Conservation (phyloP, 1,284 basidiomycete species). For the Moniliella sp. region DNA sequence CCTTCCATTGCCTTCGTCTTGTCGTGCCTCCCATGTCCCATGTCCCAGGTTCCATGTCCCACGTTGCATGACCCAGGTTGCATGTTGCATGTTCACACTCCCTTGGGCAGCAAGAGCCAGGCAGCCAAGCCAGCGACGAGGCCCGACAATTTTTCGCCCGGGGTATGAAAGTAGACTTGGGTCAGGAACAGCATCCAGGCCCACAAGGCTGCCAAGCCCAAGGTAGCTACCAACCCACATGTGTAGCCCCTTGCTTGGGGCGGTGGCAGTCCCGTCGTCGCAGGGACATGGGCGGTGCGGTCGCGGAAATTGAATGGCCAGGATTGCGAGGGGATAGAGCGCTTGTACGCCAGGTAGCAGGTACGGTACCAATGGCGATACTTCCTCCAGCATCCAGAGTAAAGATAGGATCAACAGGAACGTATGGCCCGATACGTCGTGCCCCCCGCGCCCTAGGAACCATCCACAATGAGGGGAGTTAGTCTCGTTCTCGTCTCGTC, state of each 20-base stretch:
- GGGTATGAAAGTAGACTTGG: constrained; percentile 70
- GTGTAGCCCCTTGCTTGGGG: no score
- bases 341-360: constrained; percentile 2
- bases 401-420: constrained; percentile 70
- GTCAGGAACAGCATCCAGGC: constrained; percentile 57
- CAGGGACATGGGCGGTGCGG: no score
- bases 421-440: constrained; percentile 81
- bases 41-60: no score
- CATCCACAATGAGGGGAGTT: no score
- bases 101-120: neutral
- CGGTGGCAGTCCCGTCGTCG: no score
- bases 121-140: constrained; percentile 34
- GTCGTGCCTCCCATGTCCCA: no score
- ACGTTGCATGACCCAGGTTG: no score
- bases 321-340: constrained; percentile 2
- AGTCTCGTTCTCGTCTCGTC: no score
- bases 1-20: no score
- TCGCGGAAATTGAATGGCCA: constrained; percentile 5
- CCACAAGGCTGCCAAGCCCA: constrained; percentile 46
- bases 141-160: constrained; percentile 64
- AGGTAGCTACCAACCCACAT: constrained; percentile 22
- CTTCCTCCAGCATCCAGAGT: constrained; percentile 57
- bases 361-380: constrained; percentile 38
- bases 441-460: constrained; percentile 49
- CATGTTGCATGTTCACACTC: no score